phyloP scores from a whole-genome alignment of 75 land plant genomes.

The Sequoia sempervirens region DNA sequence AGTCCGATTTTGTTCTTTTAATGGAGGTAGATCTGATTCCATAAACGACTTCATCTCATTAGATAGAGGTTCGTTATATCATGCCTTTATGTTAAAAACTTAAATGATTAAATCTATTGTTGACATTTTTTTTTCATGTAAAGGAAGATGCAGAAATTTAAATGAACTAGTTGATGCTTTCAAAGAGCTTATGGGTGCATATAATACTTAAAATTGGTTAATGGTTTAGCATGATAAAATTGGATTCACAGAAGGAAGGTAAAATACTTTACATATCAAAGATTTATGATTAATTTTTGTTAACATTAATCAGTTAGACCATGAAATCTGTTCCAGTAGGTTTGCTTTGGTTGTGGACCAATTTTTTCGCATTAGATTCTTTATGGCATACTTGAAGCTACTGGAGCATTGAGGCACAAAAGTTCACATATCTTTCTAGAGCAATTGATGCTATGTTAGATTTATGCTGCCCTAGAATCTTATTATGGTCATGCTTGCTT shows the following conservation, averaged over 20 bases:
- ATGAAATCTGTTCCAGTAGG: not conserved
- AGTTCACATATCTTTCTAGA: not conserved
- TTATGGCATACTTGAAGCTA: not conserved
- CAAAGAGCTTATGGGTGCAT: not conserved
- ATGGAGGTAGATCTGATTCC: not conserved
- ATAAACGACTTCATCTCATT: too few species aligned
- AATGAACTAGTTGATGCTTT: not conserved
- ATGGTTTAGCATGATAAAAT: not conserved
- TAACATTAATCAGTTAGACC: not conserved
- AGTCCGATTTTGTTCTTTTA: not conserved
- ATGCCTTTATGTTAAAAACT: not conserved
- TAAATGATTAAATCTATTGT: not conserved
- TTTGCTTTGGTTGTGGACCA: not conserved
- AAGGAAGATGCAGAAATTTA: not conserved
- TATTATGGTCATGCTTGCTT: not conserved
- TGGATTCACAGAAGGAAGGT: not conserved
- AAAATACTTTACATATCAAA: too few species aligned
- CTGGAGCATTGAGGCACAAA: not conserved
- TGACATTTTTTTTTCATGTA: not conserved
- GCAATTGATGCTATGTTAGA: not conserved
- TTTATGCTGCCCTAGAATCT: not conserved
- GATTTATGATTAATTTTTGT: too few species aligned
- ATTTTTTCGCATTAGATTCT: not conserved
- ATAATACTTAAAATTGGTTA: too few species aligned
- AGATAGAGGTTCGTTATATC: not conserved